phyloP scores from a whole-genome alignment of 106 monocot species.

The Allium fistulosum region DNA sequence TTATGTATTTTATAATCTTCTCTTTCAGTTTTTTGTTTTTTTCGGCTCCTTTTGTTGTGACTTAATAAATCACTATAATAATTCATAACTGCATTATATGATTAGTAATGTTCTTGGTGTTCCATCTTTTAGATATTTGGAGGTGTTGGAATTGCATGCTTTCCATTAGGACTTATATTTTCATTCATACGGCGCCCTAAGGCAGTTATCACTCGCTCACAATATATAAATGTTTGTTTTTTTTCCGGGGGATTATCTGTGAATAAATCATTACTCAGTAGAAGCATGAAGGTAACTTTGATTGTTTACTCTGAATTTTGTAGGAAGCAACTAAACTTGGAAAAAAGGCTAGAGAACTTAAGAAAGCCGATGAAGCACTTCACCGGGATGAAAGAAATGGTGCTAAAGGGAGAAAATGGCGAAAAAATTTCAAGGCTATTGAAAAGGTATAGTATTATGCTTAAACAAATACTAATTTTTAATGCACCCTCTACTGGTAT shows the following conservation, averaged over 20 bases:
- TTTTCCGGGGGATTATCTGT: too few species aligned
- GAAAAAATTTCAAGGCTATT: conserved; percentile 86
- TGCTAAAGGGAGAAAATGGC: conserved; percentile 78
- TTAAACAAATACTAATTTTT: neutral
- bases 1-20: neutral
- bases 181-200: conserved; percentile 78
- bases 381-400: conserved; percentile 85
- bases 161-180: conserved; percentile 73
- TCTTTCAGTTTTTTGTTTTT: too few species aligned
- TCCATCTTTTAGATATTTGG: conserved; percentile 61
- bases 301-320: conserved; percentile 11
- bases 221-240: conserved; percentile 74
- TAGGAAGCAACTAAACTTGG: conserved; percentile 90
- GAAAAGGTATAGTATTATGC: conserved; percentile 47
- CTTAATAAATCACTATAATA: neutral
- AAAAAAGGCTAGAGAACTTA: conserved; percentile 82
- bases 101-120: neutral
- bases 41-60: too few species aligned
- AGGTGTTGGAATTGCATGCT: conserved; percentile 84
- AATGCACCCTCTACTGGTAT: neutral
- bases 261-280: too few species aligned
- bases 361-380: conserved; percentile 74
- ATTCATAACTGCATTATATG: neutral
- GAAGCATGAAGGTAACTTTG: neutral
- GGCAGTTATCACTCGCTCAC: conserved; percentile 92